Evolutionary conservation across 1,284 basidiomycete genomes (phyloP).

Genomic region (Cryptococcus hybrid): DNA sequence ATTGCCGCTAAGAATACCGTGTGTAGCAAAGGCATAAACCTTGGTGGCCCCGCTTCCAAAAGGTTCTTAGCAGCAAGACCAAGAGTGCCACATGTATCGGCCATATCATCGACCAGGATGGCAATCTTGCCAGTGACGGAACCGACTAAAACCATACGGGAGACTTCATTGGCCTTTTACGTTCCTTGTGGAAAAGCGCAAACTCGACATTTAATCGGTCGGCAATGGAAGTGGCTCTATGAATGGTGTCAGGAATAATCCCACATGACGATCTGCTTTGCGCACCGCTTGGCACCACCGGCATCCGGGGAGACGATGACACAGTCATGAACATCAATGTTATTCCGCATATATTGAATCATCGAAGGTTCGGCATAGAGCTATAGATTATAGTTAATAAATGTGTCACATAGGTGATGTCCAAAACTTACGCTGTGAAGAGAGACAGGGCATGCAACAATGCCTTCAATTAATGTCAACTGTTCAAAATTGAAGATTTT

Average conservation of each 20-base stretch:
- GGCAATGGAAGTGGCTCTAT: slow-evolving; percentile 93
- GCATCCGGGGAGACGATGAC: slow-evolving; percentile 99
- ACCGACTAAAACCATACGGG: slow-evolving; percentile 97
- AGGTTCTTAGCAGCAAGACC: slow-evolving; percentile 89
- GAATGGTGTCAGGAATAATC: neutral
- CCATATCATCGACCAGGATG: slow-evolving; percentile 99
- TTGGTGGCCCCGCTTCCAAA: slow-evolving; percentile 83
- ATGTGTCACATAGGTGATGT: neutral
- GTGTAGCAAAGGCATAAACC: slow-evolving; percentile 93
- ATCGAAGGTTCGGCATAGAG: slow-evolving; percentile 97
- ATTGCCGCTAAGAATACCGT: slow-evolving; percentile 91
- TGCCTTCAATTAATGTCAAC: neutral
- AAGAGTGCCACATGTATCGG: slow-evolving; percentile 97
- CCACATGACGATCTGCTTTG: neutral
- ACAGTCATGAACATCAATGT: slow-evolving; percentile 78
- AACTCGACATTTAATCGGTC: slow-evolving; percentile 97
- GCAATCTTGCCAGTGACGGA: slow-evolving; percentile 90
- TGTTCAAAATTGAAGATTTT: neutral
- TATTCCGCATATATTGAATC: slow-evolving; percentile 89
- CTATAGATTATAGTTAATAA: slow-evolving; percentile 50
- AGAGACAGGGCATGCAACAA: neutral
- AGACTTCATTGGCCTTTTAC: slow-evolving; percentile 99
- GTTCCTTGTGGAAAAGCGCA: slow-evolving; percentile 99
- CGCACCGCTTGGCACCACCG: slow-evolving; percentile 93
- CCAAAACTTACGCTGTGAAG: slow-evolving; percentile 19